These are phyloP conservation scores for Acer campestre DNA, from an alignment of 345 rosid genomes.

Conservation along the genomic window DNA sequence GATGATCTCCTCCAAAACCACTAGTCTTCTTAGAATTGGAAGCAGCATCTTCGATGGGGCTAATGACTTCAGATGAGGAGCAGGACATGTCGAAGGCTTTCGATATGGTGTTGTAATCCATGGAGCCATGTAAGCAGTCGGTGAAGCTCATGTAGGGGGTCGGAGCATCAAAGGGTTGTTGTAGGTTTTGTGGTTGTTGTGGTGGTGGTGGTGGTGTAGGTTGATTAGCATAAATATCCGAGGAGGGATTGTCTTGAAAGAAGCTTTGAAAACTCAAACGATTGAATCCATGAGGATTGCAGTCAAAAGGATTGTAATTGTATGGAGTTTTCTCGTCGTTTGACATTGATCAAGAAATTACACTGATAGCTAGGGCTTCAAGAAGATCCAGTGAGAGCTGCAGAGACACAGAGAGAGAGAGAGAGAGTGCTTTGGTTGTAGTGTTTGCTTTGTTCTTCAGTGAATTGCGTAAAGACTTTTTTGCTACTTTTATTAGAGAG, in stretches of 20 bases:
- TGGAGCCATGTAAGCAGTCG: conserved; percentile 37
- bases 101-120: conserved; percentile 33
- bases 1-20: background rate
- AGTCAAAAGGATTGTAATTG: conserved; percentile 36
- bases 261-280: conserved; percentile 16
- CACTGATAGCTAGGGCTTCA: background rate
- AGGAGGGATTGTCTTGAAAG: conserved; percentile 25
- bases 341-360: conserved; percentile 29
- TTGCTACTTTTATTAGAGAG: conserved; percentile 6
- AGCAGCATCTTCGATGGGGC: conserved; percentile 18
- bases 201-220: background rate
- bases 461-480: background rate
- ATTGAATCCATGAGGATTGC: conserved; percentile 20
- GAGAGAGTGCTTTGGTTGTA: conserved; percentile 12
- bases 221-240: conserved; percentile 16
- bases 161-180: conserved; percentile 21
- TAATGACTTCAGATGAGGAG: conserved; percentile 43
- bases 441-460: background rate
- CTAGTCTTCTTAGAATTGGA: conserved; percentile 10
- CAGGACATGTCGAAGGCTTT: conserved; percentile 42
- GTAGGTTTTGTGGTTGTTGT: background rate
- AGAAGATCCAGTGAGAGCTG: conserved; percentile 9
- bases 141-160: conserved; percentile 37
- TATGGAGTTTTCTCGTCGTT: conserved; percentile 28
- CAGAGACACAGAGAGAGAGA: conserved; percentile 1